Evolutionary conservation across 2,329 filamentous ascomycete genomes (phyloP).

Genomic region (Phaeoacremonium minimum): DNA sequence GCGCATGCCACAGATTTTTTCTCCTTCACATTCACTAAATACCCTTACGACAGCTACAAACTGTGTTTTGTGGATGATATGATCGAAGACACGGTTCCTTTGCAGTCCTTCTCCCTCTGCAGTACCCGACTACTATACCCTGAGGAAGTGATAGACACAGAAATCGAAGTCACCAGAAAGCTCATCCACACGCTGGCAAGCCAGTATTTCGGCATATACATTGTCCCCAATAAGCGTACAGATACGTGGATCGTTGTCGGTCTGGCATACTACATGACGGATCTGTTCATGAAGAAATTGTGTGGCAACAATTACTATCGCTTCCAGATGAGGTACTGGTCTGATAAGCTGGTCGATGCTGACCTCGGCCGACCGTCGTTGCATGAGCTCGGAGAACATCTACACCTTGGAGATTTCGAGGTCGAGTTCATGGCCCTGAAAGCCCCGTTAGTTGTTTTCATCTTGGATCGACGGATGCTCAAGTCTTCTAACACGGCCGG

Average conservation of each 20-base stretch:
- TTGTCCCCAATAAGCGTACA: constrained; percentile 73
- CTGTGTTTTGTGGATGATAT: constrained; percentile 93
- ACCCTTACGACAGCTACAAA: constrained; percentile 89
- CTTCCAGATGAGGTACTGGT: constrained; percentile 80
- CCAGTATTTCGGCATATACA: constrained; percentile 92
- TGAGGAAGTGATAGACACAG: constrained; percentile 77
- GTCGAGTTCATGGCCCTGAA: constrained; percentile 88
- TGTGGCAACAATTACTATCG: constrained; percentile 94
- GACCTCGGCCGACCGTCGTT: constrained; percentile 82
- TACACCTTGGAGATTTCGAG: constrained; percentile 81
- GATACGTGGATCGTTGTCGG: constrained; percentile 90
- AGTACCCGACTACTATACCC: constrained; percentile 83
- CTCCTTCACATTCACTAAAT: constrained; percentile 81
- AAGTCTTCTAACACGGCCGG: constrained; percentile 85
- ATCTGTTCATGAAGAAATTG: constrained; percentile 83
- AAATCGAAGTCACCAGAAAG: constrained; percentile 75
- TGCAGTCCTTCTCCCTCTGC: constrained; percentile 81
- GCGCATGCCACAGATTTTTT: constrained; percentile 89
- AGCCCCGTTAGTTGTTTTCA: constrained; percentile 85
- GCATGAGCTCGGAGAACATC: constrained; percentile 69
- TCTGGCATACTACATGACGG: constrained; percentile 91
- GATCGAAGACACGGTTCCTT: constrained; percentile 66
- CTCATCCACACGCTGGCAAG: constrained; percentile 81
- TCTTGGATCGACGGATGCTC: constrained; percentile 83
- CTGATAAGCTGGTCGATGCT: constrained; percentile 75